phyloP scores from a whole-genome alignment of 73 alveolate genomes.

The Symbiodinium pilosum region DNA sequence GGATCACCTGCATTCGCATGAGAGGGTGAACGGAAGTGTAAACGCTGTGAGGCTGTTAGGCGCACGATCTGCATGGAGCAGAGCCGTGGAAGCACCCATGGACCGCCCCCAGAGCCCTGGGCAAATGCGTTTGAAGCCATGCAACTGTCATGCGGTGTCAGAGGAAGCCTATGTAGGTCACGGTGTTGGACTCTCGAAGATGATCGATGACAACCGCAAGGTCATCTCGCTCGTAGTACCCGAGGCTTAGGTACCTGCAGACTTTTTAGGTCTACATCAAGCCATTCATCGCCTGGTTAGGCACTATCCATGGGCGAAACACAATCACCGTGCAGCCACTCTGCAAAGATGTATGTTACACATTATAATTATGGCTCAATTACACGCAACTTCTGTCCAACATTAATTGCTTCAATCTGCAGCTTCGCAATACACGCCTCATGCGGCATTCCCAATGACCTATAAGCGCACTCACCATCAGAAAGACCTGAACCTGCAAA shows the following conservation, averaged over 20 bases:
- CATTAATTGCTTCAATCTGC: no score
- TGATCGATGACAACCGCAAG: slow-evolving; percentile 98
- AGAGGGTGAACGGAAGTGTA: background rate
- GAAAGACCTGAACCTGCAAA: slow-evolving; percentile 97
- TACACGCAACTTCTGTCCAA: no score
- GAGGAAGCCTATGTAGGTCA: slow-evolving; percentile 98
- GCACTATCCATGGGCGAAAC: no score
- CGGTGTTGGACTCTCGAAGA: slow-evolving; percentile 97
- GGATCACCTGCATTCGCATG: slow-evolving; percentile 96
- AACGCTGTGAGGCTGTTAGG: background rate
- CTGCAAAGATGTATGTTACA: no score
- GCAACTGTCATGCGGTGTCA: slow-evolving; percentile 80
- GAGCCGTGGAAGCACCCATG: slow-evolving; percentile 97
- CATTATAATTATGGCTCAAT: no score
- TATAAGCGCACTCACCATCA: slow-evolving; percentile 92
- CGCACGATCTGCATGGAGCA: slow-evolving; percentile 95
- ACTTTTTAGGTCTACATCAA: no score
- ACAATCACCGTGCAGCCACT: no score
- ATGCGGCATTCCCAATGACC: no score
- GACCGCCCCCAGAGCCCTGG: slow-evolving; percentile 97
- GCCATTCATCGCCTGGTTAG: no score
- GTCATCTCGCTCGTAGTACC: slow-evolving; percentile 99
- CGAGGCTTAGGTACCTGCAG: slow-evolving; percentile 97
- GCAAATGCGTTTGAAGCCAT: background rate
- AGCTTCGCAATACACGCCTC: no score